A percentile compares a stretch with the other conserved stretches of the same genome.
Evolutionary conservation across 139 green algal genomes (phyloP).

Genomic region (Chlamydomonas asymmetrica): DNA sequence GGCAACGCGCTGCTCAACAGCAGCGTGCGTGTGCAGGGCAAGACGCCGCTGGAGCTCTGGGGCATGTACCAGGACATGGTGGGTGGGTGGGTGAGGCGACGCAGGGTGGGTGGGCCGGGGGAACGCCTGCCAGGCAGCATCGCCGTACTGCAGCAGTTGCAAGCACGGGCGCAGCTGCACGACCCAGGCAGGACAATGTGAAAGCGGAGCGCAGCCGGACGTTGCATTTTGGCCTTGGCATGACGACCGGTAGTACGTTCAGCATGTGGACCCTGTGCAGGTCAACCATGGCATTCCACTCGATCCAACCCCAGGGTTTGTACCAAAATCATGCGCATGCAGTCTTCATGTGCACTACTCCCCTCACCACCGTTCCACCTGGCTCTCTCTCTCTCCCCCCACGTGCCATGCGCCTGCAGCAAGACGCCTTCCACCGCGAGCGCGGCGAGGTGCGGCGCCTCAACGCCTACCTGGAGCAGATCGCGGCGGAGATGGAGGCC

Average conservation of each 20-base stretch:
- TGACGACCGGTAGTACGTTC: neutral
- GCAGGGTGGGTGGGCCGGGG: too few relatives aligned
- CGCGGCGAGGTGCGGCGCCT: conserved; percentile 32
- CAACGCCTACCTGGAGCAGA: conserved; percentile 37
- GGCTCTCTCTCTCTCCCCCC: too few relatives aligned
- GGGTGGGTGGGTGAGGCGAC: neutral
- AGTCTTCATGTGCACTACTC: too few relatives aligned
- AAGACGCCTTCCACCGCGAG: conserved; percentile 40
- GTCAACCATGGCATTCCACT: too few relatives aligned
- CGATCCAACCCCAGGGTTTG: too few relatives aligned
- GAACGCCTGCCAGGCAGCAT: too few relatives aligned
- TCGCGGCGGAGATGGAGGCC: conserved; percentile 34
- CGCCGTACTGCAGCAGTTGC: conserved; percentile 4
- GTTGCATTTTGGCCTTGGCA: neutral
- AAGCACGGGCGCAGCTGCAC: neutral
- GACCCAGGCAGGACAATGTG: neutral
- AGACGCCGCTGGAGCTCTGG: conserved; percentile 35
- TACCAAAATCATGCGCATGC: too few relatives aligned
- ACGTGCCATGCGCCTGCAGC: conserved; percentile 17
- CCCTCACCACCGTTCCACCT: too few relatives aligned
- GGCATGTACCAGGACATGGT: conserved; percentile 34
- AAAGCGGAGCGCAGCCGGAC: neutral
- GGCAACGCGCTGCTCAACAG: neutral
- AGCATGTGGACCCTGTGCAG: too few relatives aligned
- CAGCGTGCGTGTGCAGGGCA: conserved; percentile 14